Evolutionary conservation across 768 basidiomycete species (phyloP).

Genomic region (Tricholoma bakamatsutake): DNA sequence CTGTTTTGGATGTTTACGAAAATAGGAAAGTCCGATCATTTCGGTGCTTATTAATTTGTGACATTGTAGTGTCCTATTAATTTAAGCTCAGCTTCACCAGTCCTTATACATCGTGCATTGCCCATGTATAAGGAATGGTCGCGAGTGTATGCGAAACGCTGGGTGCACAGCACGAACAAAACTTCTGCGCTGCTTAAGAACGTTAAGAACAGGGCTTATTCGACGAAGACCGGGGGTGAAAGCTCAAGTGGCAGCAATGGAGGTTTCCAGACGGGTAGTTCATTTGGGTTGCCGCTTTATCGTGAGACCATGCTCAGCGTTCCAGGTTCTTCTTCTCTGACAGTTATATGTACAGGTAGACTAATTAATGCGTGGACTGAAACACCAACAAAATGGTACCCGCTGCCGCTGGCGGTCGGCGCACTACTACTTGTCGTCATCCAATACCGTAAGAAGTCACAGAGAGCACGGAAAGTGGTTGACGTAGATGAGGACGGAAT

Average conservation of each 20-base stretch:
- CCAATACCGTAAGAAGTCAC: constrained; percentile 61
- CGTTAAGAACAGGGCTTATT: constrained; percentile 38
- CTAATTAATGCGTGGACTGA: constrained; percentile 74
- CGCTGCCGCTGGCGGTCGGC: constrained; percentile 85
- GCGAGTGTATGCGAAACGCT: constrained; percentile 42
- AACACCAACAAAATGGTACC: constrained; percentile 94
- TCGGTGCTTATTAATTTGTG: too few relatives aligned
- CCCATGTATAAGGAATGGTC: too few relatives aligned
- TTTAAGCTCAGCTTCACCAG: too few relatives aligned
- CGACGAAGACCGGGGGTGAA: constrained; percentile 27
- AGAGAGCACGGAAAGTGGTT: constrained; percentile 52
- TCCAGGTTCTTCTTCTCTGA: constrained; percentile 4
- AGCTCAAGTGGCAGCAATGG: constrained; percentile 17
- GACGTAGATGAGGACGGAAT: constrained; percentile 79
- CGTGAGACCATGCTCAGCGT: constrained; percentile 29
- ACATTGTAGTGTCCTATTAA: too few relatives aligned
- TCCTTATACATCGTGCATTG: too few relatives aligned
- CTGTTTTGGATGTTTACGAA: too few relatives aligned
- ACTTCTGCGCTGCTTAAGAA: constrained; percentile 43
- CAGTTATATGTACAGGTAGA: constrained; percentile 36
- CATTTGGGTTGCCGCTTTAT: constrained; percentile 41
- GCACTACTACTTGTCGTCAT: constrained; percentile 80
- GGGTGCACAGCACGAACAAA: constrained; percentile 48
- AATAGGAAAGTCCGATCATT: too few relatives aligned
- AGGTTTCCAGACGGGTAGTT: constrained; percentile 16